Conservation (phyloP, 2,329 filamentous ascomycete genomes). For the Curvularia sp. region DNA sequence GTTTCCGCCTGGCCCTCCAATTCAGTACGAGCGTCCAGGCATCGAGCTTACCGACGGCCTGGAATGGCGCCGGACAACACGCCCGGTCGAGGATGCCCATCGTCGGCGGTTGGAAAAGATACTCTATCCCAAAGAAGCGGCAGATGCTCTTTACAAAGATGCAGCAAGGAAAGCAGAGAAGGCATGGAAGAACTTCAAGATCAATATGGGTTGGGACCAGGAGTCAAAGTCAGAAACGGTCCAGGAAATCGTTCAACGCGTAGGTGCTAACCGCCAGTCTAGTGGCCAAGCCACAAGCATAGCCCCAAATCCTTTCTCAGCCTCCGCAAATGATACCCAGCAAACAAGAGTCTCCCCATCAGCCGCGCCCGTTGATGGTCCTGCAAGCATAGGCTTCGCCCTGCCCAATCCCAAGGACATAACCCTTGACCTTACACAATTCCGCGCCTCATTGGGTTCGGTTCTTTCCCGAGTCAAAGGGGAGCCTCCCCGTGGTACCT, state of each 20-base stretch:
- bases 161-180: slow-evolving; percentile 27
- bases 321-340: slow-evolving; percentile 24
- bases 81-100: slow-evolving; percentile 40
- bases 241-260: slow-evolving; percentile 22
- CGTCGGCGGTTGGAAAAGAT: slow-evolving; percentile 47
- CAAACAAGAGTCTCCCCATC: slow-evolving; percentile 20
- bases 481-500: slow-evolving; percentile 52
- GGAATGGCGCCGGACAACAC: slow-evolving; percentile 41
- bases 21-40: slow-evolving; percentile 58
- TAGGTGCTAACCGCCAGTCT: slow-evolving; percentile 13
- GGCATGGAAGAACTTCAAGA: slow-evolving; percentile 34
- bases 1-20: slow-evolving; percentile 57
- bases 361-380: slow-evolving; percentile 15
- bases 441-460: slow-evolving; percentile 25
- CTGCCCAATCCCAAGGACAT: slow-evolving; percentile 38
- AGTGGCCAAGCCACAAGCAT: slow-evolving; percentile 13
- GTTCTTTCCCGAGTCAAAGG: too few relatives aligned
- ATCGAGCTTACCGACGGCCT: slow-evolving; percentile 51
- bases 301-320: slow-evolving; percentile 15
- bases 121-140: slow-evolving; percentile 31
- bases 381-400: slow-evolving; percentile 28
- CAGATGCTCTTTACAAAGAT: slow-evolving; percentile 35
- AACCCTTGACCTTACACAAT: slow-evolving; percentile 37
- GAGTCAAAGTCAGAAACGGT: slow-evolving; percentile 22
- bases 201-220: slow-evolving; percentile 36